Base-by-base conservation (phyloP, 2,329 filamentous ascomycete species). In the Hymenoscyphus fructigenus region DNA sequence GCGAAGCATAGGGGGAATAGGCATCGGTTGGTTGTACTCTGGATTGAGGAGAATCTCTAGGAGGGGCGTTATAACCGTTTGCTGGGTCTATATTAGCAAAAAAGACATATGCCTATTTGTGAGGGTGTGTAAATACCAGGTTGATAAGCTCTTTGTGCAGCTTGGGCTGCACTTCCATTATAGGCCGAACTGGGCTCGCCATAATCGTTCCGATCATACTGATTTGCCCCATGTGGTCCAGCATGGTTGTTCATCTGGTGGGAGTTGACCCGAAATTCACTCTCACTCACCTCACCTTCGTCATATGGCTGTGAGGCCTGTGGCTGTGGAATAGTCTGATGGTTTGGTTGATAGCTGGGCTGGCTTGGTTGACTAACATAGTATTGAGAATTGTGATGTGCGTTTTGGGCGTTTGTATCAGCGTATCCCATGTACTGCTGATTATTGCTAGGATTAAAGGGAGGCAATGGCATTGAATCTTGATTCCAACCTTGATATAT, bases 261-360 rank as follows among this genome's bases (percentile, higher is more conserved):
- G 41, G 60, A 56, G 2, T 83, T 71, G 70, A 87, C 83, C 59
- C 87, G 84, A 59, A 84, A 81, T 70, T 89, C 87, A 20, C 82
- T 85, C 71, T 94, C 91, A 68, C 87, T 91, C 34, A 95, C 76
- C 75, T 96, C 92, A 17, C 90, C 91, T 72, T 96, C 91, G 72
- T 95, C 91, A 29, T 77, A 72, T 38, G 70, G 67, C 59, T 64
- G 69, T 38, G 60, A 9, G 36, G 61, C 62, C 38, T 65, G 68
- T 44, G 65, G 26, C 47, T 65, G 68, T 44, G 65, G 26, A 20
- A 53, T 53, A 4, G 23, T 12, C 4, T 53, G 47, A 53, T 28
- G 47, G 59, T 67, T 66, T 44, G 68, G 68, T 47, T 69, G 68
- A 63, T 74, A 74, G 7, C 41, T 61, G 50, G 68, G 63, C 56